Evolutionary conservation across 1,284 basidiomycete species (phyloP).

Genomic region (Stereum hirsutum): DNA sequence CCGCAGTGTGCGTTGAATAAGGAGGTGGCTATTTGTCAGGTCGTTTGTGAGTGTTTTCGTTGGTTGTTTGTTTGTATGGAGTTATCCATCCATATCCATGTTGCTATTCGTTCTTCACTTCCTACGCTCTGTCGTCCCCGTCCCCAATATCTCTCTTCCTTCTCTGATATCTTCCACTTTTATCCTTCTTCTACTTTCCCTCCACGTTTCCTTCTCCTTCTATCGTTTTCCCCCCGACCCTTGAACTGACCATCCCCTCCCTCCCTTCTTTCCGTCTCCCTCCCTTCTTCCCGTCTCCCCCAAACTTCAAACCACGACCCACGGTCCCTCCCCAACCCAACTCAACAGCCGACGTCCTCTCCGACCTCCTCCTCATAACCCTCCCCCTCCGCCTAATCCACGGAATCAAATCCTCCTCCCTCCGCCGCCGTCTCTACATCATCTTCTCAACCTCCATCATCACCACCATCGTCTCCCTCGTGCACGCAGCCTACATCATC

Average conservation of each 20-base stretch:
- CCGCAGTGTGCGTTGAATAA: conserved; percentile 28
- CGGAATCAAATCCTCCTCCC: conserved; percentile 21
- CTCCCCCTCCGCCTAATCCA: conserved; percentile 26
- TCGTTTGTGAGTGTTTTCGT: conserved; percentile 23
- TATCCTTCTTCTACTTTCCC: no score
- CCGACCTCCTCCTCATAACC: conserved; percentile 26
- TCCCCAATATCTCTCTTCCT: no score
- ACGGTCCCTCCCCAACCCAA: neutral
- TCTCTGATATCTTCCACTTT: no score
- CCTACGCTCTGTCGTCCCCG: no score
- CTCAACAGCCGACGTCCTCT: conserved; percentile 25
- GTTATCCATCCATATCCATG: neutral
- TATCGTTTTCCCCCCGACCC: neutral
- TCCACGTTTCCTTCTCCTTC: no score
- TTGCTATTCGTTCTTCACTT: no score
- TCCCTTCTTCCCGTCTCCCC: no score
- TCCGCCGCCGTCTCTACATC: conserved; percentile 25
- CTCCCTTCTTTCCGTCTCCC: neutral
- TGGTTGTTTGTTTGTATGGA: neutral
- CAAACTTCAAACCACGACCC: no score
- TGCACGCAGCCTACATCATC: conserved; percentile 29
- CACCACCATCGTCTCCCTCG: conserved; percentile 31
- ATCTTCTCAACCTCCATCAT: conserved; percentile 32
- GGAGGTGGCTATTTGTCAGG: conserved; percentile 28
- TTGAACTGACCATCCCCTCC: neutral